phyloP scores from a whole-genome alignment of 2,329 filamentous ascomycete species.

The Hyphodiscus sp. region DNA sequence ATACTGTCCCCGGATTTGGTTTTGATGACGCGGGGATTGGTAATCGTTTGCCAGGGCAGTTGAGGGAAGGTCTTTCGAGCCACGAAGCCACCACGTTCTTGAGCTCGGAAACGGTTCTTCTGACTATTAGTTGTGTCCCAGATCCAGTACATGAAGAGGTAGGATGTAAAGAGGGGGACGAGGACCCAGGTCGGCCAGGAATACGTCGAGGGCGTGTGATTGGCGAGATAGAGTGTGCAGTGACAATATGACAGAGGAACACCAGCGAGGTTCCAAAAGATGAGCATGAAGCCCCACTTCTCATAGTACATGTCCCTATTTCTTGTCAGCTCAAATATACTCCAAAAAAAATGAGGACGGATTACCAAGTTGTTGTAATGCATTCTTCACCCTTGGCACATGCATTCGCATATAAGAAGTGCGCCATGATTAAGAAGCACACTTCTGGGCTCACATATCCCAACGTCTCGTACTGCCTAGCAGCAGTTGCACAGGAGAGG shows the following conservation, averaged over 20 bases:
- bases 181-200: constrained; percentile 67
- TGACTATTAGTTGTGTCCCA: constrained; percentile 92
- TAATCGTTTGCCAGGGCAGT: constrained; percentile 77
- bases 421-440: constrained; percentile 76
- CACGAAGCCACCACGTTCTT: constrained; percentile 65
- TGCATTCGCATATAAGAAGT: constrained; percentile 87
- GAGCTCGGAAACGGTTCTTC: constrained; percentile 84
- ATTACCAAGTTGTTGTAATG: constrained; percentile 75
- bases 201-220: constrained; percentile 69
- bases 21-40: constrained; percentile 73
- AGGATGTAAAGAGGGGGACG: constrained; percentile 57
- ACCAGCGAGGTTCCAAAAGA: constrained; percentile 94
- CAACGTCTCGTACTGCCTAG: constrained; percentile 76
- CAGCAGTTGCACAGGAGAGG: constrained; percentile 67
- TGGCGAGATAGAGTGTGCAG: constrained; percentile 84
- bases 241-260: constrained; percentile 91
- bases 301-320: constrained; percentile 86
- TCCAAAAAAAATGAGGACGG: not conserved
- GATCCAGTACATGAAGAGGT: constrained; percentile 80
- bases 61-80: constrained; percentile 80
- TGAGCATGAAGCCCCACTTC: constrained; percentile 96
- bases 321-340: not conserved
- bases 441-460: constrained; percentile 86
- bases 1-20: constrained; percentile 70
- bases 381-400: constrained; percentile 89